Evolutionary conservation across 2,329 filamentous ascomycete species (phyloP).

Genomic region (Calycina marina): DNA sequence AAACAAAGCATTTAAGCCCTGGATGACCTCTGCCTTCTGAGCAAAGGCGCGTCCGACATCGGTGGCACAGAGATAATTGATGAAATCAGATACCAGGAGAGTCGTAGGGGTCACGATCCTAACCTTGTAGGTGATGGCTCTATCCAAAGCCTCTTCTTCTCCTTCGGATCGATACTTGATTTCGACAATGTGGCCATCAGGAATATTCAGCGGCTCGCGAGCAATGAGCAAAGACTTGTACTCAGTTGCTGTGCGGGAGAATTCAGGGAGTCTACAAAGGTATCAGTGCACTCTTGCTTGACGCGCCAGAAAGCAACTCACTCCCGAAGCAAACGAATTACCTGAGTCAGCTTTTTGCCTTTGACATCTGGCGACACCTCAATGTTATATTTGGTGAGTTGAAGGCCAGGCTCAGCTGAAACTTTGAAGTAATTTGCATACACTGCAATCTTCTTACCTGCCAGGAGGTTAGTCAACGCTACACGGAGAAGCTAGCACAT

Average conservation of each 20-base stretch:
- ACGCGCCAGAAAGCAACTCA: too few species aligned
- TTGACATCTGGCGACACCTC: constrained; percentile 14
- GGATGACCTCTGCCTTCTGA: constrained; percentile 34
- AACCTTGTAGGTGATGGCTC: constrained; percentile 12
- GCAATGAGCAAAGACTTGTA: constrained; percentile 19
- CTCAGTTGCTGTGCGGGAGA: constrained; percentile 16
- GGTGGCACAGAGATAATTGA: constrained; percentile 10
- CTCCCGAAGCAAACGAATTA: constrained; percentile 20
- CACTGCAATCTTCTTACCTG: constrained; percentile 10
- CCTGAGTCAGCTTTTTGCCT: constrained; percentile 16
- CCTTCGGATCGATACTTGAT: constrained; percentile 16
- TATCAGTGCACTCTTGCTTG: too few species aligned
- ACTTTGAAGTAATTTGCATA: constrained; percentile 22
- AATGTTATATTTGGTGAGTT: constrained; percentile 19
- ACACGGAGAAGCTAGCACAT: neutral
- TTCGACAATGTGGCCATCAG: constrained; percentile 6
- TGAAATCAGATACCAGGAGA: constrained; percentile 10
- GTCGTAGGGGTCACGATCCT: constrained; percentile 11
- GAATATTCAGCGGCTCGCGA: constrained; percentile 6
- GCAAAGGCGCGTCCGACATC: constrained; percentile 6
- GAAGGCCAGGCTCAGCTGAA: constrained; percentile 10
- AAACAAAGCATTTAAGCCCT: constrained; percentile 43
- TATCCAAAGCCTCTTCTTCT: constrained; percentile 13
- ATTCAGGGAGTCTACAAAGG: constrained; percentile 15
- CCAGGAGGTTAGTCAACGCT: neutral